phyloP scores from a whole-genome alignment of 2,329 filamentous ascomycete species.

The Colletotrichum limetticola region DNA sequence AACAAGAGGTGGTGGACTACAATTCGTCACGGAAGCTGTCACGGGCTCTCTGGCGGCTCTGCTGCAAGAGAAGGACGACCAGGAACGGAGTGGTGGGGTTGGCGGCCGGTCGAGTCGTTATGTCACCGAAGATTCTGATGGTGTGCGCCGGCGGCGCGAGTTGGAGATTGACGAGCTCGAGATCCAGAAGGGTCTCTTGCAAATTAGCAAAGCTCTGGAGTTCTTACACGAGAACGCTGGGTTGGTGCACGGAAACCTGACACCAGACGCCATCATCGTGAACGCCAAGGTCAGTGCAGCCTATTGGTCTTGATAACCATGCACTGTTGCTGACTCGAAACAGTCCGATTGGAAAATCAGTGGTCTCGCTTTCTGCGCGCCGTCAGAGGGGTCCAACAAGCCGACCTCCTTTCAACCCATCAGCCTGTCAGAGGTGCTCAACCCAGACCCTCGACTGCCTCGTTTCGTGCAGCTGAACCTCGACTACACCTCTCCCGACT shows the following conservation, averaged over 20 bases:
- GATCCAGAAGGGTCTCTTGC: slow-evolving; percentile 94
- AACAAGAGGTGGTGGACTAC: slow-evolving; percentile 87
- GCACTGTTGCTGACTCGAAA: slow-evolving; percentile 43
- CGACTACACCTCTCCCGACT: slow-evolving; percentile 95
- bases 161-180: slow-evolving; percentile 96
- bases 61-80: slow-evolving; percentile 88
- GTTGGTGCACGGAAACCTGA: slow-evolving; percentile 93
- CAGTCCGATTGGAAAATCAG: slow-evolving; percentile 98
- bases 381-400: slow-evolving; percentile 79
- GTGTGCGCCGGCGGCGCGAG: slow-evolving; percentile 78
- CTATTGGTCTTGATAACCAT: neutral
- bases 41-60: slow-evolving; percentile 87
- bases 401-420: slow-evolving; percentile 82
- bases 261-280: slow-evolving; percentile 91
- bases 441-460: slow-evolving; percentile 86
- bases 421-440: slow-evolving; percentile 83
- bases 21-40: slow-evolving; percentile 94
- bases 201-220: slow-evolving; percentile 93
- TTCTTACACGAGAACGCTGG: slow-evolving; percentile 96
- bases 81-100: slow-evolving; percentile 76
- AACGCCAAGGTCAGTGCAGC: slow-evolving; percentile 80
- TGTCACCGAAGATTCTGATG: slow-evolving; percentile 82
- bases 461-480: slow-evolving; percentile 86
- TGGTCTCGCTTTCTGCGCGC: slow-evolving; percentile 89
- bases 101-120: slow-evolving; percentile 81